A percentile compares a stretch with the other conserved stretches of the same genome.
Evolutionary conservation across 495 filamentous ascomycete genomes (phyloP).

Genomic region (Penicillium angulare): DNA sequence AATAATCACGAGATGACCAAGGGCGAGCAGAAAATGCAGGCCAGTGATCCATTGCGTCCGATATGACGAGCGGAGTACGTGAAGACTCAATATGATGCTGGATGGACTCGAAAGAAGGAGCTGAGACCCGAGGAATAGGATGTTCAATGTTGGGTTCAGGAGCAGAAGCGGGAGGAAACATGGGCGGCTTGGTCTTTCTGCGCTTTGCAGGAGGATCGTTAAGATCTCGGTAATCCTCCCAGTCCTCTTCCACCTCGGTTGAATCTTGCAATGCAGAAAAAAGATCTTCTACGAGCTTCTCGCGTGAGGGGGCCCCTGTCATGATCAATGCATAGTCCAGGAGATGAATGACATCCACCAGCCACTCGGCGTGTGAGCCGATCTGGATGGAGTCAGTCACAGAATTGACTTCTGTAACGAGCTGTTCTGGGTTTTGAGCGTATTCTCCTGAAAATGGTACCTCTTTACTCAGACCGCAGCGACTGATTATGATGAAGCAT

Average conservation of each 20-base stretch:
- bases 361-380: conserved; percentile 24
- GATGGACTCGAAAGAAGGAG: conserved; percentile 60
- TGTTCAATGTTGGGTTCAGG: conserved; percentile 33
- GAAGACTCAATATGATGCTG: conserved; percentile 55
- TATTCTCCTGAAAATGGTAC: conserved; percentile 2
- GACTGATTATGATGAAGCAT: conserved; percentile 35
- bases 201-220: conserved; percentile 22
- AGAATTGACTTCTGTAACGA: no score
- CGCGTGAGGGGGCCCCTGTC: conserved; percentile 68
- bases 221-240: not conserved
- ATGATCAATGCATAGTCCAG: conserved; percentile 84
- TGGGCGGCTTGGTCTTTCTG: conserved; percentile 26
- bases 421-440: conserved; percentile 15
- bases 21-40: conserved; percentile 66
- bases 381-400: conserved; percentile 2
- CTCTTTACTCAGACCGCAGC: conserved; percentile 13
- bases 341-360: conserved; percentile 51
- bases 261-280: conserved; percentile 30
- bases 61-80: conserved; percentile 69
- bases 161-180: conserved; percentile 38
- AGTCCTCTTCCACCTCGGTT: conserved; percentile 5
- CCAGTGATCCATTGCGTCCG: conserved; percentile 65
- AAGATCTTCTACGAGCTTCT: conserved; percentile 54
- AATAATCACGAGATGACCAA: conserved; percentile 75
- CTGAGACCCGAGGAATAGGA: conserved; percentile 34